Evolutionary conservation across 78 protist genomes (phyloP).

Genomic region (Planoprotostelium fungivorum): DNA sequence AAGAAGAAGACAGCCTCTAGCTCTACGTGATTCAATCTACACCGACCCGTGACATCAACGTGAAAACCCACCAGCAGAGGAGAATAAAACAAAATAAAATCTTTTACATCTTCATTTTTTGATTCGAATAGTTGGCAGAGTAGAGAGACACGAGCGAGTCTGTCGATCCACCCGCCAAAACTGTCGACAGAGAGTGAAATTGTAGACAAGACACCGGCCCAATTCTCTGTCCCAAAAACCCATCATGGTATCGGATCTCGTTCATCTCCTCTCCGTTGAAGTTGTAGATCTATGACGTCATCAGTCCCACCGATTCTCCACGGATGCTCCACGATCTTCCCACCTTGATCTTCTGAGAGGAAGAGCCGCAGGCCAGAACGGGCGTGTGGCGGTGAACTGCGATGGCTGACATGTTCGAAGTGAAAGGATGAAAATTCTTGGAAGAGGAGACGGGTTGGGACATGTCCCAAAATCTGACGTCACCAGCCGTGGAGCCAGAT

Average conservation of each 20-base stretch:
- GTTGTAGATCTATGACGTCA: not conserved
- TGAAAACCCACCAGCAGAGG: too few species aligned
- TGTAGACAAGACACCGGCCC: conserved; percentile 58
- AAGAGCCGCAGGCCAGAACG: not conserved
- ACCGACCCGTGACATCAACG: too few species aligned
- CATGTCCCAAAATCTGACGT: not conserved
- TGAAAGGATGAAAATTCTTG: not conserved
- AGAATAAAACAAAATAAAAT: too few species aligned
- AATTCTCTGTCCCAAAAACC: conserved; percentile 74
- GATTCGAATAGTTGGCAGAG: too few species aligned
- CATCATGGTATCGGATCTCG: conserved; percentile 61
- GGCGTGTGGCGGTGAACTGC: conserved; percentile 9
- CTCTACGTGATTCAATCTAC: too few species aligned
- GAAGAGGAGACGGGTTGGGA: not conserved
- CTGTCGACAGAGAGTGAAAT: conserved; percentile 49
- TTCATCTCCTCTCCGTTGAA: conserved; percentile 21
- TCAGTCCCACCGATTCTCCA: too few species aligned
- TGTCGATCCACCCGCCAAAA: not conserved
- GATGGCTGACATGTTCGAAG: not conserved
- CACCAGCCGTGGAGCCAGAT: not conserved
- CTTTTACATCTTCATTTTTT: too few species aligned
- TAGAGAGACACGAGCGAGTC: not conserved
- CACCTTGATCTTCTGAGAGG: not conserved
- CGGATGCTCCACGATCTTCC: not conserved
- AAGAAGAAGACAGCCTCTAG: too few species aligned